Base-by-base conservation (phyloP, 2,329 filamentous ascomycete genomes). In the Alternaria novae-zelandiae region DNA sequence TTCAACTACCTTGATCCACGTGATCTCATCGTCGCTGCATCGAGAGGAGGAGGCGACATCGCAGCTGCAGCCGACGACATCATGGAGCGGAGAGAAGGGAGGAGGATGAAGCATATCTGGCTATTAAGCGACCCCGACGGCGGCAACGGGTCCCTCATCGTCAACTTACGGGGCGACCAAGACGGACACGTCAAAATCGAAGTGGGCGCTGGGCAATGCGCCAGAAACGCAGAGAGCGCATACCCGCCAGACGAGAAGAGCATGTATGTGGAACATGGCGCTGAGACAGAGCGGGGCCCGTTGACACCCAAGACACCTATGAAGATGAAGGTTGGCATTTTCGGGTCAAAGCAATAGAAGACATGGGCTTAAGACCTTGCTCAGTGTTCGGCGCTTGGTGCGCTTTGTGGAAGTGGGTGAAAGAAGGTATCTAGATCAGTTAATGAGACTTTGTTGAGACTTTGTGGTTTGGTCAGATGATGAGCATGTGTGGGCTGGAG, bases 1-100 rank as follows among this genome's bases (percentile, higher is more conserved):
- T 78, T 75, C 60, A 72, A 76, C 51, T 75, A 76, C 56, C 70
- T 76, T 10, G 74, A 78, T 65, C 71, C 72, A 3, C 63, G 70
- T 12, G 70, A 74, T 58, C 65, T 77, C n/a, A 70, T 77, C 53
- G 64, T 76, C 26, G 73, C 72, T 3, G 73, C 71, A 10, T 69
- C 63, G 7, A 49, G 72, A 6, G 75, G 73, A 3, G 70, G 70
- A 2, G 60, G 43, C 1, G 64, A 65, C 6, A 66, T 76, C 25
- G 71, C 72, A 15, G 28, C 57, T 2, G 72, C 71, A 6, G 71
- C 67, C 1, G 72, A 74, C 30, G 59, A 54, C 6, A 58, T 72
- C 60, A 59, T 64, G 44, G 57, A 66, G 41, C 46, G 57, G 17
- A 59, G 61, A 17, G 62, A 57, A 13, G 64, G 63, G 28, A 70